Percentiles rank a stretch among this genome's conserved stretches.
Conservation (phyloP, 495 filamentous ascomycete genomes). For the Podospora pseudocomata region DNA sequence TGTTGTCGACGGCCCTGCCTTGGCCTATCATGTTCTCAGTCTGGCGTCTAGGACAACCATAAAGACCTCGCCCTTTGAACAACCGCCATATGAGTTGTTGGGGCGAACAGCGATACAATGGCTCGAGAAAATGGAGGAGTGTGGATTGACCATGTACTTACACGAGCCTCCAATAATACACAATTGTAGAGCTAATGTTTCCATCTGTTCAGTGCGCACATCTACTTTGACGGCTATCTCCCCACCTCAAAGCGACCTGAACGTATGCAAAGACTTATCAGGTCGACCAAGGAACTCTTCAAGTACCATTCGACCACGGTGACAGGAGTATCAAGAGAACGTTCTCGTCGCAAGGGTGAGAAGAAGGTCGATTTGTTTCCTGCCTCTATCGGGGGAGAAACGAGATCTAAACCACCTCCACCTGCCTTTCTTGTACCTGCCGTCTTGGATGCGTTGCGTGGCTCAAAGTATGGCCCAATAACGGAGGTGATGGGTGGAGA, state of each 20-base stretch:
- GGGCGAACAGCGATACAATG: constrained; percentile 57
- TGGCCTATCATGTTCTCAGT: constrained; percentile 67
- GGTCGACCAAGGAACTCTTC: constrained; percentile 22
- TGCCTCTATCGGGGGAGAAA: constrained; percentile 8
- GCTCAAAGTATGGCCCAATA: constrained; percentile 44
- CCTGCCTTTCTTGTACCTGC: constrained; percentile 65
- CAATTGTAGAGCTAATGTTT: constrained; percentile 11
- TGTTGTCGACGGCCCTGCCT: constrained; percentile 71
- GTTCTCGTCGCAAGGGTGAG: constrained; percentile 1
- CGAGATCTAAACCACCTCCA: constrained; percentile 42
- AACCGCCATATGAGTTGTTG: constrained; percentile 60
- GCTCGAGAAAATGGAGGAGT: constrained; percentile 50
- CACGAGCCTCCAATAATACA: not conserved
- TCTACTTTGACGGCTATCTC: constrained; percentile 77
- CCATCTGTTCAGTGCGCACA: constrained; percentile 42
- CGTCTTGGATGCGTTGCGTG: constrained; percentile 58
- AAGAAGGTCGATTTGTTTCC: constrained; percentile 22
- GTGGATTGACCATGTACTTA: constrained; percentile 56
- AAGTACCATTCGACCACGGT: constrained; percentile 22
- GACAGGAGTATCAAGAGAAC: constrained; percentile 18
- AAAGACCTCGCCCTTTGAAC: constrained; percentile 41
- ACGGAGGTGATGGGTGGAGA: constrained; percentile 63
- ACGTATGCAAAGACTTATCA: constrained; percentile 28
- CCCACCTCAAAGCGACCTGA: constrained; percentile 42
- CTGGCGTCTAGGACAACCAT: constrained; percentile 45